Percentiles rank a stretch among this genome's conserved stretches.
phyloP scores from a whole-genome alignment of 176 grass and related monocot genomes.

The Triticum turgidum region DNA sequence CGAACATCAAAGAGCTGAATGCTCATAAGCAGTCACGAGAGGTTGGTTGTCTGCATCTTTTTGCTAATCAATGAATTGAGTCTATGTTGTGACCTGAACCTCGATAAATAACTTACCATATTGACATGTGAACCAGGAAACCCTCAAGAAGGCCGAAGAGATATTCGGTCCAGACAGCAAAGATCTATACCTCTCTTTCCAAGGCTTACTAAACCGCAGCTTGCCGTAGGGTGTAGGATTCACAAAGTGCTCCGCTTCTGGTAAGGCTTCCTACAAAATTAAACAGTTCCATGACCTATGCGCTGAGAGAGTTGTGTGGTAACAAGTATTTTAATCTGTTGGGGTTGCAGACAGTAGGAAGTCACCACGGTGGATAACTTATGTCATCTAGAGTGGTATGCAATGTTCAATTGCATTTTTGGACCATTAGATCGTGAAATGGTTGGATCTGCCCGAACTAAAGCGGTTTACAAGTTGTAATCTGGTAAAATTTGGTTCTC shows the following conservation, averaged over 20 bases:
- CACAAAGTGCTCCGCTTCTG: not conserved
- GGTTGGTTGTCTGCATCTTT: conserved; percentile 32
- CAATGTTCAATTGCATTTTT: conserved; percentile 23
- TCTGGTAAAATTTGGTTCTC: too few species aligned
- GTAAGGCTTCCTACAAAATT: conserved; percentile 1
- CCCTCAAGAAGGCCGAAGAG: conserved; percentile 88
- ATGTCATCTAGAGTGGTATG: conserved; percentile 1
- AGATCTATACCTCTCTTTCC: conserved; percentile 88
- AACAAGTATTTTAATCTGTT: not conserved
- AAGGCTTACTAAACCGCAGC: conserved; percentile 78
- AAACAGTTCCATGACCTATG: not conserved
- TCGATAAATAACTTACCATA: not conserved
- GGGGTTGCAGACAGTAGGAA: conserved; percentile 18
- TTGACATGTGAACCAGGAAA: conserved; percentile 64
- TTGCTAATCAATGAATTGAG: not conserved
- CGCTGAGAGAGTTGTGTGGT: not conserved
- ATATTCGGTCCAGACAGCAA: conserved; percentile 91
- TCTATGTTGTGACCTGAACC: not conserved
- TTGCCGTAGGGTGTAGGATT: conserved; percentile 34
- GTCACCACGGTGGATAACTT: conserved; percentile 23
- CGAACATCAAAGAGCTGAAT: conserved; percentile 98
- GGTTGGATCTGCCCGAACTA: not conserved
- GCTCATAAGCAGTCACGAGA: conserved; percentile 86
- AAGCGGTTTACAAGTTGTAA: not conserved
- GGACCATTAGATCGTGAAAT: not conserved